Conservation (phyloP, 768 basidiomycete genomes). For the Gymnopilus dilepis region DNA sequence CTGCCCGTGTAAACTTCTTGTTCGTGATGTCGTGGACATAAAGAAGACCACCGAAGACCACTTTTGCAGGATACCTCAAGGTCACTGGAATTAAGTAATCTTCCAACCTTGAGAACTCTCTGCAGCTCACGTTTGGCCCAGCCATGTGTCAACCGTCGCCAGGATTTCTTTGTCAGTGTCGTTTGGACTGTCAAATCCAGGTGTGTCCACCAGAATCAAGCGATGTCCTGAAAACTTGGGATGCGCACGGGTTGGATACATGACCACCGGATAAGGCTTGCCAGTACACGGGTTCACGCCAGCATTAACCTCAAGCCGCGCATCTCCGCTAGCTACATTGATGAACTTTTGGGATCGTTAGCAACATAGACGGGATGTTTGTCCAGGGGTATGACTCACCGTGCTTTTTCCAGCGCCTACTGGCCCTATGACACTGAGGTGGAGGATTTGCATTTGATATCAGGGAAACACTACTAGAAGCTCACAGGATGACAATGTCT, state of each 20-base stretch:
- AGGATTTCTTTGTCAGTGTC: background rate
- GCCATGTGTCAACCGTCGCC: background rate
- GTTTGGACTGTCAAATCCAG: background rate
- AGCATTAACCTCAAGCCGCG: background rate
- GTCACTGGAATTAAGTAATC: background rate
- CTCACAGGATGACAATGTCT: background rate
- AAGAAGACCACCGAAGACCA: background rate
- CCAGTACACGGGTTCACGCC: background rate
- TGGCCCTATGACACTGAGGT: background rate
- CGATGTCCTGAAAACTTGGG: background rate
- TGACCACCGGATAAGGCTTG: background rate
- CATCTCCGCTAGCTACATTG: background rate
- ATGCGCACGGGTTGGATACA: background rate
- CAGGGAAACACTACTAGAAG: background rate
- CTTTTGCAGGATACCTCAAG: background rate
- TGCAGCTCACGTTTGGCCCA: background rate
- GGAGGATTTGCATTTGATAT: background rate
- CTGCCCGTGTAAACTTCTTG: background rate
- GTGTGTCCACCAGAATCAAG: constrained; percentile 1
- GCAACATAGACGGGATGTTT: background rate
- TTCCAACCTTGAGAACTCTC: background rate
- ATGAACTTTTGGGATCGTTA: background rate
- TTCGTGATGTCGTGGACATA: background rate
- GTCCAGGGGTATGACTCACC: background rate
- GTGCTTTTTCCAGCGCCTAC: constrained; percentile 3